Conservation (phyloP, 2,329 filamentous ascomycete species). For the Epichloe gansuensis region DNA sequence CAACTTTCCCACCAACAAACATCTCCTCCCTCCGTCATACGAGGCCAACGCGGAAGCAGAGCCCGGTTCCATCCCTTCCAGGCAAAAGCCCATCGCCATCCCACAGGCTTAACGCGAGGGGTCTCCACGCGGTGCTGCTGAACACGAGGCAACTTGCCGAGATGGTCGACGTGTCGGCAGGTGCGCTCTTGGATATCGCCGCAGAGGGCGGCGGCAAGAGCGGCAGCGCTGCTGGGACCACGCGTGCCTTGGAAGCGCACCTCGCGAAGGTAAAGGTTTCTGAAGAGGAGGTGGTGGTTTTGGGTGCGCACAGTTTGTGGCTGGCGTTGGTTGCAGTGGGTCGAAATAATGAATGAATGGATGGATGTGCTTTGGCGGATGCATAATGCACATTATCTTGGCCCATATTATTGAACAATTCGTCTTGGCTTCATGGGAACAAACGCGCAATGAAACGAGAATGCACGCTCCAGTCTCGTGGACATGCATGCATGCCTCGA, state of each 20-base stretch:
- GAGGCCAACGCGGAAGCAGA: neutral
- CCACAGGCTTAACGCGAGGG: slow-evolving; percentile 28
- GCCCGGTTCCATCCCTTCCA: neutral
- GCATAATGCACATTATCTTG: neutral
- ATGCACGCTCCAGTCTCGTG: no score
- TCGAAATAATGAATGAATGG: neutral
- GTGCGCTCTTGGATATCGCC: slow-evolving; percentile 28
- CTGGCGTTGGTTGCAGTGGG: slow-evolving; percentile 16
- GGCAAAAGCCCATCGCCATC: slow-evolving; percentile 24
- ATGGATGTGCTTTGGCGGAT: no score
- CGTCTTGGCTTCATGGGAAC: no score
- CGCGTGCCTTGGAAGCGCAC: slow-evolving; percentile 15
- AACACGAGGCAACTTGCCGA: slow-evolving; percentile 20
- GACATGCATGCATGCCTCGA: no score
- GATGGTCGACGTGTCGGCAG: slow-evolving; percentile 17
- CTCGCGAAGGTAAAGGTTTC: slow-evolving; percentile 19
- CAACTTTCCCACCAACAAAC: slow-evolving; percentile 22
- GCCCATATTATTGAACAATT: neutral
- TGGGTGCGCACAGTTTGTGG: slow-evolving; percentile 22
- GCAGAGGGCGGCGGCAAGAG: slow-evolving; percentile 6
- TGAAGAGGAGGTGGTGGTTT: slow-evolving; percentile 12
- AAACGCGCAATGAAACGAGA: no score
- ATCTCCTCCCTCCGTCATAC: slow-evolving; percentile 18
- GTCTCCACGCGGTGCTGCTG: slow-evolving; percentile 24
- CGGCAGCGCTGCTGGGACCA: slow-evolving; percentile 9